Evolutionary conservation across 805 yeast genomes (phyloP).

Genomic region (Candida germanica): DNA sequence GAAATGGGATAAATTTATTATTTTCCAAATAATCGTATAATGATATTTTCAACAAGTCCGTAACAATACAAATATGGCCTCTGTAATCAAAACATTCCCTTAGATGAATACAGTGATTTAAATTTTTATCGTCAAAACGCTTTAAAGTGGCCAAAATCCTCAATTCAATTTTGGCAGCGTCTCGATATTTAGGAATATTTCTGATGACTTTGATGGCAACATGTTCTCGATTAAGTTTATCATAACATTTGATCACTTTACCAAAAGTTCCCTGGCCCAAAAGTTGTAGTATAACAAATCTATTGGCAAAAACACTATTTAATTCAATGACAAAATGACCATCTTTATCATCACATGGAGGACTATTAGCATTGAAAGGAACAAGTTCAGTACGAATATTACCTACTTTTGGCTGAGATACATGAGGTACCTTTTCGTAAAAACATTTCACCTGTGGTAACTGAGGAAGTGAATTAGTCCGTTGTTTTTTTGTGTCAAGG

Average conservation of each 20-base stretch:
- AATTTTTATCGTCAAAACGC: slow-evolving; percentile 63
- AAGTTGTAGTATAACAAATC: slow-evolving; percentile 64
- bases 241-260: slow-evolving; percentile 82
- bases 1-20: slow-evolving; percentile 84
- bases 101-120: slow-evolving; percentile 78
- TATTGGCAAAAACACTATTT: slow-evolving; percentile 65
- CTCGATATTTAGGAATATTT: slow-evolving; percentile 90
- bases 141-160: slow-evolving; percentile 74
- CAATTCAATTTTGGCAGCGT: slow-evolving; percentile 90
- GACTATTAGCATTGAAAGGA: slow-evolving; percentile 29
- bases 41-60: slow-evolving; percentile 80
- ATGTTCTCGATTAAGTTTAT: slow-evolving; percentile 50
- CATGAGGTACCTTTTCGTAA: slow-evolving; percentile 33
- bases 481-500: slow-evolving; percentile 25
- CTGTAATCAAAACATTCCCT: slow-evolving; percentile 89
- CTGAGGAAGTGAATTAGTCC: slow-evolving; percentile 44
- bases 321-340: slow-evolving; percentile 69
- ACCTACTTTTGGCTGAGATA: slow-evolving; percentile 34
- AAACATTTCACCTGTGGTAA: slow-evolving; percentile 43
- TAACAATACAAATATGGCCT: slow-evolving; percentile 91
- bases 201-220: slow-evolving; percentile 93
- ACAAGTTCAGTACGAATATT: slow-evolving; percentile 38
- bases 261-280: slow-evolving; percentile 95
- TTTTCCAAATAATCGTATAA: slow-evolving; percentile 86
- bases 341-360: slow-evolving; percentile 61